A percentile compares a stretch with the other conserved stretches of the same genome.
phyloP scores from a whole-genome alignment of 1,139 yeast species.

The Candida albicans region DNA sequence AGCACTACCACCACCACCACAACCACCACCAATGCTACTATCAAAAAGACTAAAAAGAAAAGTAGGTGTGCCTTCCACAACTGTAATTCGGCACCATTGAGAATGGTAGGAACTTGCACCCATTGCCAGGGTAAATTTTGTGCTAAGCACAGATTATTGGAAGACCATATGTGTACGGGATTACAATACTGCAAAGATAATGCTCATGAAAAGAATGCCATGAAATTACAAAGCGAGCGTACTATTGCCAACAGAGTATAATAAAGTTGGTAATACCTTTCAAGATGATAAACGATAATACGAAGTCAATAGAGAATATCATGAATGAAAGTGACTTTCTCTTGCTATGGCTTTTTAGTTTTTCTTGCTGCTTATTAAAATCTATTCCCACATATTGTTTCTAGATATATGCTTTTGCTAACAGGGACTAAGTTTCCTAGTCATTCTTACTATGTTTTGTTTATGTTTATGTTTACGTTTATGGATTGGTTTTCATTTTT shows the following conservation, averaged over 20 bases:
- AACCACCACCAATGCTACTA: constrained; percentile 14
- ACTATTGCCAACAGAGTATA: constrained; percentile 35
- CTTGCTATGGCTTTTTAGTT: no score
- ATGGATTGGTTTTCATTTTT: not conserved
- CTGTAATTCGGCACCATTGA: constrained; percentile 68
- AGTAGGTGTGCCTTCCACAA: constrained; percentile 60
- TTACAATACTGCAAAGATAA: constrained; percentile 78
- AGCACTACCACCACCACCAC: constrained; percentile 16
- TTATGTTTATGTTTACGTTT: not conserved
- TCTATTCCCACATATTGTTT: no score
- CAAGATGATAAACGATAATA: not conserved
- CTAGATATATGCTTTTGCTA: no score
- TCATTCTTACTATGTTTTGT: not conserved
- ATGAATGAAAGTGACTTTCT: no score
- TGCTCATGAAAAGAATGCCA: constrained; percentile 53
- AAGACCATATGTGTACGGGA: constrained; percentile 80
- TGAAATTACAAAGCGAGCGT: constrained; percentile 44
- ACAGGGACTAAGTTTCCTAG: not conserved
- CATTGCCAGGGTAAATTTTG: constrained; percentile 87
- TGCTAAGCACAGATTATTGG: constrained; percentile 82
- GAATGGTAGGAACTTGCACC: constrained; percentile 87
- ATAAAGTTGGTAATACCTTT: constrained; percentile 11
- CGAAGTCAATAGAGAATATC: no score
- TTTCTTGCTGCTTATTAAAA: not conserved
- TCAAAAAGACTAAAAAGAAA: constrained; percentile 51